Percentiles rank a stretch among this genome's conserved stretches.
Conservation (phyloP, 148 eudicot genomes). For the Arbutus unedo region DNA sequence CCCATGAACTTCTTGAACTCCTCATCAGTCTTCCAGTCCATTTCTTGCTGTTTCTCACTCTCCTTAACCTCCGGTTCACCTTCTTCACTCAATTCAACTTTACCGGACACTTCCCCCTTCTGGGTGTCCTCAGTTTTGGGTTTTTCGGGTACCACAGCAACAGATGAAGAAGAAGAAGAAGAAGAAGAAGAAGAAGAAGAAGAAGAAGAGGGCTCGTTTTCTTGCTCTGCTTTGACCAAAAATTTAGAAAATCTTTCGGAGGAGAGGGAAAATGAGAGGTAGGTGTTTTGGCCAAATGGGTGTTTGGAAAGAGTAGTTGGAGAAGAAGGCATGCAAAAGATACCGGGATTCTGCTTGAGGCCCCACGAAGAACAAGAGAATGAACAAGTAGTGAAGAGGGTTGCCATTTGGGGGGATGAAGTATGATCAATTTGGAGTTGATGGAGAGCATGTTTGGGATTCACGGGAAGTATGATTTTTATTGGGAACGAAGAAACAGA, state of each 20-base stretch:
- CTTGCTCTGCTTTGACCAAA: conserved; percentile 44
- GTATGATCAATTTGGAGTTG: neutral
- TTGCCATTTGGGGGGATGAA: conserved; percentile 11
- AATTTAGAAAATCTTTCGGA: conserved; percentile 30
- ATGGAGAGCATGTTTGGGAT: neutral
- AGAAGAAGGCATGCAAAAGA: neutral
- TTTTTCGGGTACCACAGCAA: conserved; percentile 33
- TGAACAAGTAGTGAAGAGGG: conserved; percentile 10
- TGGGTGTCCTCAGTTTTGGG: conserved; percentile 27
- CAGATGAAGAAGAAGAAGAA: conserved; percentile 20
- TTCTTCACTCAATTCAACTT: conserved; percentile 15
- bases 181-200: conserved; percentile 21
- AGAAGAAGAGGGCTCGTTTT: conserved; percentile 28
- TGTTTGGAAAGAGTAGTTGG: conserved; percentile 18
- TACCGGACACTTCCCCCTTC: conserved; percentile 18
- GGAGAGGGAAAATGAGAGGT: conserved; percentile 18
- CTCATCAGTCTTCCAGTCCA: conserved; percentile 89
- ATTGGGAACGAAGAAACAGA: neutral
- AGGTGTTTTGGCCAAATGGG: conserved; percentile 24
- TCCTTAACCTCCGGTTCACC: conserved; percentile 21
- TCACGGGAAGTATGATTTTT: conserved; percentile 1
- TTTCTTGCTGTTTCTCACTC: conserved; percentile 50
- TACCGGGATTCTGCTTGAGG: conserved; percentile 13
- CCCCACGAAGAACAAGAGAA: conserved; percentile 29
- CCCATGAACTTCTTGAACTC: conserved; percentile 99